Base-by-base conservation (phyloP, 345 rosid genomes). In the Dovyalis caffra region DNA sequence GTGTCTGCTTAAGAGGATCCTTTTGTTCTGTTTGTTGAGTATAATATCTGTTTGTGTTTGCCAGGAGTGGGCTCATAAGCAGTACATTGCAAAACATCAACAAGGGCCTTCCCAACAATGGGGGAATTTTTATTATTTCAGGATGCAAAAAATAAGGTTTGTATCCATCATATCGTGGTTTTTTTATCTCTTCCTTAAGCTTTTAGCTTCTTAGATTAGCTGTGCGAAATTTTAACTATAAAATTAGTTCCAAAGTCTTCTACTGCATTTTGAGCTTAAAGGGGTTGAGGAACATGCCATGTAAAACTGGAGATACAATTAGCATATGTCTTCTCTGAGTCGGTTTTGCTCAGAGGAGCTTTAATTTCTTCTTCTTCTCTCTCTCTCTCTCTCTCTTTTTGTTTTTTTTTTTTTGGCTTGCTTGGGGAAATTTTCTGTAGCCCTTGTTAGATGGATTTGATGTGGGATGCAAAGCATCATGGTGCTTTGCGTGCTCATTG, bases 1-100 rank as follows among this genome's bases (percentile, higher is more conserved):
- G 49, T 72, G 69, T 65, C 47, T 35, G 16, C 32, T 40, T 11
- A 3, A 15, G 31, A 60, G 62, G n/a, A 71, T 66, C 14, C 35
- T 49, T 6, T 32, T 31, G 6, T 14, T 64, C 12, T 2, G 40
- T 14, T 15, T 38, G 25, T 67, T 18, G 31, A 57, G 23, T 33
- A 61, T 43, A 64, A 18, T 65, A 60, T 64, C 65, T 76, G 38
- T 64, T 66, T 69, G 58, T 67, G 14, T 78, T 79, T 65, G 87
- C 67, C 76, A 95, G 99, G 99, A 90, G 76, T 93, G 93, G 99
- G 99, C 99, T 10, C 98, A 91, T 84, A 95, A 91, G 68, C 99
- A 89, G 77, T 95, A 90, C 29, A 82, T 89, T 0, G 89, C 89
- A 7, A 95, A 93, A 77, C 98, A 95, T 83, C 99, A 95, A 68